Evolutionary conservation across 257 asterid species (phyloP).

Genomic region (Solanum pennellii): DNA sequence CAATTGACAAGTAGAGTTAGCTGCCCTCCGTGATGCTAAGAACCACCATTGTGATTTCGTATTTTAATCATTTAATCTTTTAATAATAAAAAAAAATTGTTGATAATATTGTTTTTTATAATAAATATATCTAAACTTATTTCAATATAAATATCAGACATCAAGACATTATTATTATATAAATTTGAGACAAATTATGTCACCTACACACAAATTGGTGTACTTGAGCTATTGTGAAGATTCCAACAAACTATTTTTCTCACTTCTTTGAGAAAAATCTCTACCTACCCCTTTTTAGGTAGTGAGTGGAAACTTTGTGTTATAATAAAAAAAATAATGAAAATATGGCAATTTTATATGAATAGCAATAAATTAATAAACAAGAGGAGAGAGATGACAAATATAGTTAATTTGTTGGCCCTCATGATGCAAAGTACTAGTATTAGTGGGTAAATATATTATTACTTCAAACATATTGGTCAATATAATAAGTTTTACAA

Average conservation of each 20-base stretch:
- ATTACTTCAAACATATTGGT: background rate
- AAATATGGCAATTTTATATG: background rate
- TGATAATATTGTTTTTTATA: too few relatives aligned
- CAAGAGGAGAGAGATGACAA: background rate
- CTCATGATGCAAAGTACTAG: background rate
- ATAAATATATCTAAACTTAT: fast-evolving
- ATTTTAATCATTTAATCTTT: too few relatives aligned
- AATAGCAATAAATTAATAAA: background rate
- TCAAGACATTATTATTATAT: background rate
- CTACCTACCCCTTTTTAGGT: conserved; percentile 1
- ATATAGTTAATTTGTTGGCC: background rate
- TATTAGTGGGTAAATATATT: background rate
- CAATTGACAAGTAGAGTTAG: background rate
- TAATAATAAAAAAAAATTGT: too few relatives aligned
- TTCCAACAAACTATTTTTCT: background rate
- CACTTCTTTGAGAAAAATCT: background rate
- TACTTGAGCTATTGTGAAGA: background rate
- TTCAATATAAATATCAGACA: background rate
- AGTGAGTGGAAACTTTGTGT: background rate
- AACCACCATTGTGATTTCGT: background rate
- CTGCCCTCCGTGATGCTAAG: background rate
- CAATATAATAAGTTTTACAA: background rate
- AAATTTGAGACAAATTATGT: background rate
- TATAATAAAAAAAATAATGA: too few relatives aligned
- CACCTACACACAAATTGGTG: background rate